A percentile compares a stretch with the other conserved stretches of the same genome.
Evolutionary conservation across 2,329 filamentous ascomycete genomes (phyloP).

Genomic region (Thyridium curvatum): DNA sequence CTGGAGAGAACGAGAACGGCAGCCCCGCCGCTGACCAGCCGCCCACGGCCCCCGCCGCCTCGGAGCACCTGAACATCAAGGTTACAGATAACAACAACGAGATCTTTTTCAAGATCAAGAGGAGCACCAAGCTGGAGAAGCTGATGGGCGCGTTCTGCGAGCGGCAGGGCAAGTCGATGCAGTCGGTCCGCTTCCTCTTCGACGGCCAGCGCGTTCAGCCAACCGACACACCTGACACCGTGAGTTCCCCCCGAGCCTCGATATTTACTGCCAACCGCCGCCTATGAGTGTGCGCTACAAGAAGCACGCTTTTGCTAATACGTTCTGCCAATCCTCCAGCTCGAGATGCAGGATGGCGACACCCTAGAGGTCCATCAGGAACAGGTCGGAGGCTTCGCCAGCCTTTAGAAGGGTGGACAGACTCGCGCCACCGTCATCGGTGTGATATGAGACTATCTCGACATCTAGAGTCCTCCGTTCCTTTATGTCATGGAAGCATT

Average conservation of each 20-base stretch:
- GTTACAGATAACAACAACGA: slow-evolving; percentile 99
- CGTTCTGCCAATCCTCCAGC: slow-evolving; percentile 41
- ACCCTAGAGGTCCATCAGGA: slow-evolving; percentile 97
- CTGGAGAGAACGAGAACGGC: slow-evolving; percentile 41
- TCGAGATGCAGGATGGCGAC: slow-evolving; percentile 95
- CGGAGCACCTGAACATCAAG: slow-evolving; percentile 97
- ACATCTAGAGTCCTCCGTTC: too few relatives aligned
- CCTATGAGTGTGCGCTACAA: too few relatives aligned
- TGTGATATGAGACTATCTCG: too few relatives aligned
- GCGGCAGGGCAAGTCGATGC: slow-evolving; percentile 80
- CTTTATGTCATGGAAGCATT: too few relatives aligned
- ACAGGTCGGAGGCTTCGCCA: slow-evolving; percentile 72
- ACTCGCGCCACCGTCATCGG: too few relatives aligned
- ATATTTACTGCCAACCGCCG: too few relatives aligned
- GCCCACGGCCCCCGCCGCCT: slow-evolving; percentile 36
- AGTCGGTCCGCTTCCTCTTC: slow-evolving; percentile 88
- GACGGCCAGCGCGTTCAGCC: slow-evolving; percentile 90
- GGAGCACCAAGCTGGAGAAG: slow-evolving; percentile 91
- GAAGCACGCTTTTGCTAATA: slow-evolving; percentile 9
- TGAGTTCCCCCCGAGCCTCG: too few relatives aligned
- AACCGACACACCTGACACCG: slow-evolving; percentile 83
- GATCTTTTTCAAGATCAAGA: slow-evolving; percentile 99
- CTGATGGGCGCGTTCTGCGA: slow-evolving; percentile 98
- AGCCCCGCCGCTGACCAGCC: slow-evolving; percentile 33
- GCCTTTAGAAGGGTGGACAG: background rate